A percentile compares a stretch with the other conserved stretches of the same genome.
phyloP scores from a whole-genome alignment of 768 basidiomycete species.

The Tephrocybe rancida region DNA sequence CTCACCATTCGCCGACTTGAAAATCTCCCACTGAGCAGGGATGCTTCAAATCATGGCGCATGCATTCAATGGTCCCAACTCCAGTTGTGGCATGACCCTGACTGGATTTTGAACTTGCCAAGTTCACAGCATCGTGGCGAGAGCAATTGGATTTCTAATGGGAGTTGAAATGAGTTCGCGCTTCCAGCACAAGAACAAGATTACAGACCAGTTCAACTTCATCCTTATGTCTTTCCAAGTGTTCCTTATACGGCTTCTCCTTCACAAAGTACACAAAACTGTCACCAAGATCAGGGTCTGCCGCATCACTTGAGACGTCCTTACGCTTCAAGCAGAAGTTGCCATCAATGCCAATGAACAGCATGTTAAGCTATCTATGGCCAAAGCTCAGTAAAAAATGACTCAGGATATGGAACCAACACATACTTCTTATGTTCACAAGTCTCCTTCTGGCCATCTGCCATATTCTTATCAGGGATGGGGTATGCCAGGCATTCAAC shows the following conservation, averaged over 20 bases:
- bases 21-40: constrained; percentile 29
- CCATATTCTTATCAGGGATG: constrained; percentile 24
- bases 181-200: not conserved
- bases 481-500: constrained; percentile 30
- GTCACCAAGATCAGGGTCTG: constrained; percentile 27
- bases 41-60: constrained; percentile 29
- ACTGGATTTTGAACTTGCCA: constrained; percentile 17
- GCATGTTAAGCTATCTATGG: constrained; percentile 21
- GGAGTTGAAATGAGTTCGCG: not conserved
- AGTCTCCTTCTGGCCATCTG: constrained; percentile 18
- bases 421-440: constrained; percentile 14
- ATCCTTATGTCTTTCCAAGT: constrained; percentile 21
- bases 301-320: constrained; percentile 22
- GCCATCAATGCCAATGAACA: constrained; percentile 31
- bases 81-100: constrained; percentile 27
- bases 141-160: constrained; percentile 29
- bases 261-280: constrained; percentile 32
- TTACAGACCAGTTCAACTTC: constrained; percentile 23
- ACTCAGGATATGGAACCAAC: not conserved
- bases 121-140: constrained; percentile 28
- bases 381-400: not conserved
- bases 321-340: constrained; percentile 33
- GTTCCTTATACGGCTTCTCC: constrained; percentile 20
- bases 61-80: constrained; percentile 26
- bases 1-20: constrained; percentile 33